Percentiles rank a stretch among this genome's conserved stretches.
Evolutionary conservation across 352 stramenopile genomes (phyloP).

Genomic region (Phytopythium boreale): DNA sequence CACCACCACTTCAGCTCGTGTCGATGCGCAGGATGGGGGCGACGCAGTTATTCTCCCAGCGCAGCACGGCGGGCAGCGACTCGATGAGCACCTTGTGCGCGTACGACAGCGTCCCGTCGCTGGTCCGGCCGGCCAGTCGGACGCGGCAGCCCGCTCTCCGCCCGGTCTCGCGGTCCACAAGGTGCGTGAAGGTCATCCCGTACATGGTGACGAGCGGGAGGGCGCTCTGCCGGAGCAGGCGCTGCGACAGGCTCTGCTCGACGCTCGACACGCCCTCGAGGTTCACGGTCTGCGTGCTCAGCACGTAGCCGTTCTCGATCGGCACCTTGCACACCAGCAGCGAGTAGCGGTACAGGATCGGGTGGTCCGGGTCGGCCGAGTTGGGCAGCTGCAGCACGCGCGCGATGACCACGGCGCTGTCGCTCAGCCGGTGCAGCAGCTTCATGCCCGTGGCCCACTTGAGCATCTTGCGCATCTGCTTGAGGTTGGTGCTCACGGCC

Average conservation of each 20-base stretch:
- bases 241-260: constrained; percentile 23
- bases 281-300: constrained; percentile 31
- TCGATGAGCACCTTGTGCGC: constrained; percentile 35
- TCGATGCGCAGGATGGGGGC: constrained; percentile 29
- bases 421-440: constrained; percentile 24
- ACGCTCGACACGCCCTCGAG: constrained; percentile 10
- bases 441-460: constrained; percentile 33
- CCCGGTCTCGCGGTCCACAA: background rate
- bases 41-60: constrained; percentile 37
- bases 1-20: no score
- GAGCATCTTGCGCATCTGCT: constrained; percentile 26
- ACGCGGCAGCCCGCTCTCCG: constrained; percentile 19
- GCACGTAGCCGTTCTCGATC: constrained; percentile 19
- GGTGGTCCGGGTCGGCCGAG: constrained; percentile 20
- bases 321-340: constrained; percentile 22
- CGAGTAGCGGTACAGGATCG: constrained; percentile 27
- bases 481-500: constrained; percentile 23
- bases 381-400: constrained; percentile 27
- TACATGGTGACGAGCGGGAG: constrained; percentile 35
- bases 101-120: constrained; percentile 26
- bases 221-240: constrained; percentile 12
- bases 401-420: constrained; percentile 22
- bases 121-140: constrained; percentile 24
- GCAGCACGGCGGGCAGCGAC: constrained; percentile 32
- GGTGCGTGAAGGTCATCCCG: constrained; percentile 26